phyloP scores from a whole-genome alignment of 2,329 filamentous ascomycete genomes.

The Scedosporium boydii region DNA sequence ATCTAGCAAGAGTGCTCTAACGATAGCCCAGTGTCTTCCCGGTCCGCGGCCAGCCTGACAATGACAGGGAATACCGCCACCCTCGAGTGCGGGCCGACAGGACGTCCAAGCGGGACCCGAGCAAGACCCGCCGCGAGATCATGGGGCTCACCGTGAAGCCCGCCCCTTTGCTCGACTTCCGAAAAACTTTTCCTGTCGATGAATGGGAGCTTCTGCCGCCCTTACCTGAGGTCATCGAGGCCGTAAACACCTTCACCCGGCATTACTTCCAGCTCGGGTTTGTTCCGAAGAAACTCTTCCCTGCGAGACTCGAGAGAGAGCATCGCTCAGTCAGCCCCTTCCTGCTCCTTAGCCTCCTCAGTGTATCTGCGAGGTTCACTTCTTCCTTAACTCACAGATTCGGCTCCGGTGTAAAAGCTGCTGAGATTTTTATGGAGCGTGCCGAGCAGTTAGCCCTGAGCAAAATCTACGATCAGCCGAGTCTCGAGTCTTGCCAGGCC shows the following conservation, averaged over 20 bases:
- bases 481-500: conserved; percentile 45
- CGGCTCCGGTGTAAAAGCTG: conserved; percentile 39
- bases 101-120: conserved; percentile 27
- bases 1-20: background rate
- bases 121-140: conserved; percentile 23
- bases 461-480: conserved; percentile 43
- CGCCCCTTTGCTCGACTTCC: conserved; percentile 13
- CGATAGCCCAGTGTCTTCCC: conserved; percentile 34
- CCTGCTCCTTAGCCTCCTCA: conserved; percentile 44
- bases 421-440: conserved; percentile 43
- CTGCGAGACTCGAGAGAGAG: conserved; percentile 34
- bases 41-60: conserved; percentile 40
- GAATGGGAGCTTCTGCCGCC: conserved; percentile 42
- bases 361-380: conserved; percentile 46
- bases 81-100: conserved; percentile 41
- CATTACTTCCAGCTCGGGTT: conserved; percentile 53
- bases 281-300: conserved; percentile 43
- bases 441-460: conserved; percentile 35
- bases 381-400: conserved; percentile 36
- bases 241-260: conserved; percentile 40
- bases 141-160: conserved; percentile 16
- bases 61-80: conserved; percentile 47
- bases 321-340: conserved; percentile 42
- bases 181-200: conserved; percentile 18
- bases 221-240: conserved; percentile 39